Evolutionary conservation across 805 yeast species (phyloP), one percentile per base, ranked within the genome.

Genomic region (Wickerhamiella nectarea): DNA sequence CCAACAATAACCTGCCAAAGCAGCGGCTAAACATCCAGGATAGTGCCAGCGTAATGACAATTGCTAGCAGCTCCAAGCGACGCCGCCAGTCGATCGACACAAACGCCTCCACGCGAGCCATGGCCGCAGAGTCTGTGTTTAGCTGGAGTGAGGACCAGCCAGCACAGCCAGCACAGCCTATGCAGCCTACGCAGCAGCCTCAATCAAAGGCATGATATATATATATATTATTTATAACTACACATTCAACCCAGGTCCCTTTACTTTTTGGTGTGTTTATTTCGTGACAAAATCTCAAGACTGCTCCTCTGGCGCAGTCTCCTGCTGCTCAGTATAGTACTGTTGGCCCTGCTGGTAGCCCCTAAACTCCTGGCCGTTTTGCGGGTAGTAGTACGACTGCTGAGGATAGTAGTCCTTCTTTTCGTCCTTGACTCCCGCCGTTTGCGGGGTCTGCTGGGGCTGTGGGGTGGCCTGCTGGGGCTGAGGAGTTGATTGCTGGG

Each of bases 41-140:
- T 15, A 51, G 54, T 4, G 66, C 66, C n/a, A 55, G 61, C 22
- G 62, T 62, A 22, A 50, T 61, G 45, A 62, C 66, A 11, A 53
- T 62, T 15, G 66, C 66, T 18, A 54, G 61, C 14, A 60, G 64
- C 15, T 59, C 64, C 15, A 61, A 61, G 41, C 53, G 55, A 21
- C 50, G 63, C 17, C 50, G 64, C 26, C 52, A 58, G 38, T 58
- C 63, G 6, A 50, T 61, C 15, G 66, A 62, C 44, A 62, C 65
- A 14, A 62, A 62, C 46, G 65, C 65, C 11, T 53, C 59, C 18
- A 62, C 62, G 7, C 49, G 56, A 24, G 65, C 63, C 3, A 47
- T 61, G 26, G 60, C 62, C 3, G 63, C 65, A 9, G 65, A 57
- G 36, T 40, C 50, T 44, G 19, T 51, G 41, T 39, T 55, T 15